A percentile compares a stretch with the other conserved stretches of the same genome.
Conservation (phyloP, 2,329 filamentous ascomycete species). For the Mariannaea sp. region DNA sequence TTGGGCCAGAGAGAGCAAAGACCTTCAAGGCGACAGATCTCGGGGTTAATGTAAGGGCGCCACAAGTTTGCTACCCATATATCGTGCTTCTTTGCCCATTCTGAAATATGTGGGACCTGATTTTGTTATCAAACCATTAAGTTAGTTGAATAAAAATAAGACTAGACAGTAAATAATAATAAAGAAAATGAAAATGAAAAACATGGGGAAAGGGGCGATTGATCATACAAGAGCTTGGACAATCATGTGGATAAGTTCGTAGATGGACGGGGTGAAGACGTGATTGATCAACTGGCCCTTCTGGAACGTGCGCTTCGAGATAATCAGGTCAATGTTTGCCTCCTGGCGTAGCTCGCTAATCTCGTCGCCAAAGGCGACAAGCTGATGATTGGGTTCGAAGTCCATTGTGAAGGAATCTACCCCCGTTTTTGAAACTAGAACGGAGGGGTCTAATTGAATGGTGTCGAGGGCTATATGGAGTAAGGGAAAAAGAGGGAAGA, state of each 20-base stretch:
- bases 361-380: not conserved
- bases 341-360: not conserved
- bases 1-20: not conserved
- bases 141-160: no score
- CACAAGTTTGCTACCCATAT: not conserved
- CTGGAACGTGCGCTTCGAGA: not conserved
- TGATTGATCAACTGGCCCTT: not conserved
- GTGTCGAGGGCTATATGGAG: no score
- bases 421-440: no score
- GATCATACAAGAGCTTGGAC: not conserved
- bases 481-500: no score
- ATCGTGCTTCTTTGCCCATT: not conserved
- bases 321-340: not conserved
- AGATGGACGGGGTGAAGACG: not conserved
- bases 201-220: not conserved
- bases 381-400: not conserved
- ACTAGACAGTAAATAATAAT: no score
- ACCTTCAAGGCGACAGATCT: not conserved
- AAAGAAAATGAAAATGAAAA: not conserved
- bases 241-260: not conserved
- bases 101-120: not conserved
- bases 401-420: no score
- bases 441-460: no score
- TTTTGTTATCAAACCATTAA: no score
- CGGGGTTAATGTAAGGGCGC: not conserved